Evolutionary conservation across 2,329 filamentous ascomycete genomes (phyloP).

Genomic region (Talaromyces sp.): DNA sequence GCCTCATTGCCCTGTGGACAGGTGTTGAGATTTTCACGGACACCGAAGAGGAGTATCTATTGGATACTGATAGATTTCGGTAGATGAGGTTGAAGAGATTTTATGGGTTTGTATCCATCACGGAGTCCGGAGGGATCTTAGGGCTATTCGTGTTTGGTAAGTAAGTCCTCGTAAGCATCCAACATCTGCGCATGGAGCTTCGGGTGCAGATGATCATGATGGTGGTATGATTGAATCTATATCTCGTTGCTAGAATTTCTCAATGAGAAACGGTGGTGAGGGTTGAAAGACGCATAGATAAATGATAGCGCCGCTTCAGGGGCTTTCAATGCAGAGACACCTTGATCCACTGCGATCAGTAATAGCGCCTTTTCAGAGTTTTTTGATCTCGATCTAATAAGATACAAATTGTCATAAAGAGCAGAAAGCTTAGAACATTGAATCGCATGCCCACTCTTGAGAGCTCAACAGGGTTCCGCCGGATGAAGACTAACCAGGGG

Average conservation of each 20-base stretch:
- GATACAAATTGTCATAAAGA: background rate
- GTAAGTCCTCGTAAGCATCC: background rate
- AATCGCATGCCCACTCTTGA: background rate
- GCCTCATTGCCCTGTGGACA: background rate
- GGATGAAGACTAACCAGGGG: background rate
- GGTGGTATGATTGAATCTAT: too few species aligned
- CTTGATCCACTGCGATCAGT: background rate
- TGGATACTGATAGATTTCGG: background rate
- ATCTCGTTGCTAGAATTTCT: background rate
- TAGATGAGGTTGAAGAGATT: background rate
- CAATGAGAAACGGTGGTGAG: background rate
- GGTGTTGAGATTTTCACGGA: background rate
- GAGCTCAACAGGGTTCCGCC: background rate
- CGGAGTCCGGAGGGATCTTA: background rate
- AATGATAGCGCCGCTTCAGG: background rate
- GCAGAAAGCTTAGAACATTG: background rate
- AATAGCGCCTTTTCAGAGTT: background rate
- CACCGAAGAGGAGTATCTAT: background rate
- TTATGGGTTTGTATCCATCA: background rate
- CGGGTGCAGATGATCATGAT: too few species aligned
- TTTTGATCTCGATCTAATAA: background rate
- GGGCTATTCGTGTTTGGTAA: background rate
- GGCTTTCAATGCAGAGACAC: background rate
- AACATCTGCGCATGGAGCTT: too few species aligned
- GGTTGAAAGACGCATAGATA: background rate